These are phyloP conservation scores for Bipolaris bicolor DNA, from an alignment of 2,329 filamentous ascomycete species.

Conservation along the genomic window DNA sequence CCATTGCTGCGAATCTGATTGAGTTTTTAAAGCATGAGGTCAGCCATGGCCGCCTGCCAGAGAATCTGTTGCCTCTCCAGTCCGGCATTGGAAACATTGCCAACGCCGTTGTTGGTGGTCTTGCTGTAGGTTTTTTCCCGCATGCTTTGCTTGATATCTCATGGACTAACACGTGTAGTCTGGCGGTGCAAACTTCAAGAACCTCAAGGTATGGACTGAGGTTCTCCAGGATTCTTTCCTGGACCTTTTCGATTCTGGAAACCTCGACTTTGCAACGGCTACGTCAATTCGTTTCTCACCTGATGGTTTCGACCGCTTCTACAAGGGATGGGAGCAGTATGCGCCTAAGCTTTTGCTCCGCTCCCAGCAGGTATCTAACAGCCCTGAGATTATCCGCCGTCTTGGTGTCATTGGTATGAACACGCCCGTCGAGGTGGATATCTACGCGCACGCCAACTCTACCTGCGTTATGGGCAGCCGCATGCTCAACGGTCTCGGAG, in stretches of 20 bases:
- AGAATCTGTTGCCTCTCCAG: constrained; percentile 79
- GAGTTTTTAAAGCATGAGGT: constrained; percentile 90
- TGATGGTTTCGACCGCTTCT: constrained; percentile 89
- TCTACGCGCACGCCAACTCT: constrained; percentile 91
- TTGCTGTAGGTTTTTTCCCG: constrained; percentile 55
- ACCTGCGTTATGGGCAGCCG: constrained; percentile 88
- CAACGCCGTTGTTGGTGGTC: constrained; percentile 86
- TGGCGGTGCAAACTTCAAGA: constrained; percentile 76
- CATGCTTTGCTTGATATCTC: neutral
- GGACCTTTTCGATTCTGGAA: constrained; percentile 86
- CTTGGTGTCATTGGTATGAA: constrained; percentile 94
- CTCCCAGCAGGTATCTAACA: constrained; percentile 87
- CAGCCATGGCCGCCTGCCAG: constrained; percentile 73
- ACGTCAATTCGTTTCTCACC: constrained; percentile 91
- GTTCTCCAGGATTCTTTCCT: constrained; percentile 93
- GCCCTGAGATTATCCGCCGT: constrained; percentile 86
- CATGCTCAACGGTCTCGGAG: constrained; percentile 86
- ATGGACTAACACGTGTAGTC: constrained; percentile 47
- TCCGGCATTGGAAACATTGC: constrained; percentile 93
- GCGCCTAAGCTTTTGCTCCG: constrained; percentile 82
- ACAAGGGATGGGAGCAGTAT: constrained; percentile 82
- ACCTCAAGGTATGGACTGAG: constrained; percentile 92
- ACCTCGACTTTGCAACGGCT: constrained; percentile 87
- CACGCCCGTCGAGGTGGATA: constrained; percentile 91
- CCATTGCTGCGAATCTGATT: constrained; percentile 80